These are phyloP conservation scores for Populus nigra DNA, from an alignment of 345 rosid species.

Conservation along the genomic window DNA sequence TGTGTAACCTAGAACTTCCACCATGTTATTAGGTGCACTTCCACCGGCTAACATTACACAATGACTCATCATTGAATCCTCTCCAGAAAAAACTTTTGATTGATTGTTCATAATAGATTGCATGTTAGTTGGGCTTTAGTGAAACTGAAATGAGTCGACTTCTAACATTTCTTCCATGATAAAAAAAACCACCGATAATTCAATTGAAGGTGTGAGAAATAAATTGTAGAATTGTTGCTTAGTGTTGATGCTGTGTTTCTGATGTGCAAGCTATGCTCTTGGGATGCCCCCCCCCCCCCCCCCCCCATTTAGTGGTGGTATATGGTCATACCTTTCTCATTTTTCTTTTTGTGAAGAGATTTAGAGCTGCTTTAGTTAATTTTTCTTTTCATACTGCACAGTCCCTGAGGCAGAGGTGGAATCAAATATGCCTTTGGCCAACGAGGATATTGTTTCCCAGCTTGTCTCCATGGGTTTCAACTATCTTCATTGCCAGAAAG, in stretches of 20 bases:
- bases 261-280: background rate
- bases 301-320: background rate
- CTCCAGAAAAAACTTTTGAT: no score
- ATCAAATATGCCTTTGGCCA: constrained; percentile 54
- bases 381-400: constrained; percentile 26
- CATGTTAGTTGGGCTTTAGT: background rate
- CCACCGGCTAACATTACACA: background rate
- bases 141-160: background rate
- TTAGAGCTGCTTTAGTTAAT: background rate
- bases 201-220: no score
- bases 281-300: background rate
- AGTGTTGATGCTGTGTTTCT: background rate
- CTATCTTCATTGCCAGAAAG: constrained; percentile 88
- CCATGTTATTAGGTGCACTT: background rate
- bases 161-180: background rate
- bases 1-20: background rate
- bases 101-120: background rate
- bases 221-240: background rate
- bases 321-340: background rate
- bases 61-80: background rate
- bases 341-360: background rate
- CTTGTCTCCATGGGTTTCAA: constrained; percentile 92
- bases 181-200: no score
- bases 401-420: constrained; percentile 54
- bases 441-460: constrained; percentile 82